Percentiles rank a stretch among this genome's conserved stretches.
These are phyloP conservation scores for Claviceps citrina DNA, from an alignment of 2,329 filamentous ascomycete species.

Conservation along the genomic window DNA sequence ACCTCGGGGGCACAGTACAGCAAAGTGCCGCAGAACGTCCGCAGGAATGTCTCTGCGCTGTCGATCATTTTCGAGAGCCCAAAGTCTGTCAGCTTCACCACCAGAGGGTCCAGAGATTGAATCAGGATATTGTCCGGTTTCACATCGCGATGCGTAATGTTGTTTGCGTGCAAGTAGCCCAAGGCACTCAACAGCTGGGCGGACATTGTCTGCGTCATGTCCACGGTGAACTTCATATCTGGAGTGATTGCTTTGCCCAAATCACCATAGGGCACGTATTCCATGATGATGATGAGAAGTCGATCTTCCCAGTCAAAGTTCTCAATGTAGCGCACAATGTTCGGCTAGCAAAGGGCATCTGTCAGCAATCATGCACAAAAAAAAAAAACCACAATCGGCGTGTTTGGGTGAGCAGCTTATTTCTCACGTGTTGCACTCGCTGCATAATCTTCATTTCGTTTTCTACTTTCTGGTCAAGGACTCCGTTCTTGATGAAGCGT, in stretches of 20 bases:
- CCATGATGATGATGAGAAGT: conserved; percentile 95
- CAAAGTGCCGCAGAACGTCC: conserved; percentile 91
- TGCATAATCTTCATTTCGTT: conserved; percentile 97
- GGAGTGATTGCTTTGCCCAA: conserved; percentile 56
- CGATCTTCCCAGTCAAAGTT: conserved; percentile 68
- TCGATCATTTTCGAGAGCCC: conserved; percentile 89
- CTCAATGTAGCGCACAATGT: conserved; percentile 85
- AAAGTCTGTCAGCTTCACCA: conserved; percentile 90
- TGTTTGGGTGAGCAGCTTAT: neutral
- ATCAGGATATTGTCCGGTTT: conserved; percentile 97
- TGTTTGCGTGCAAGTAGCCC: conserved; percentile 69
- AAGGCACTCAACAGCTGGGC: conserved; percentile 66
- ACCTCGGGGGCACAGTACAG: conserved; percentile 95
- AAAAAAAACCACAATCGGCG: too few relatives aligned
- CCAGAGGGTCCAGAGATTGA: conserved; percentile 52
- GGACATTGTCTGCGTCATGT: conserved; percentile 55
- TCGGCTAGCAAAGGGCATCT: conserved; percentile 37
- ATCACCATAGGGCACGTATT: conserved; percentile 72
- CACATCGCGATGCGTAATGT: conserved; percentile 95
- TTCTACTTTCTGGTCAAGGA: conserved; percentile 79
- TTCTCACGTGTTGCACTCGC: conserved; percentile 60
- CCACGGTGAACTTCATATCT: conserved; percentile 48
- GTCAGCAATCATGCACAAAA: too few relatives aligned
- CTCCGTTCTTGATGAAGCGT: conserved; percentile 81
- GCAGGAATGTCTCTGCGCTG: conserved; percentile 78